Base-by-base conservation (phyloP, 75 land plant species). In the Ceratopteris richardii region DNA sequence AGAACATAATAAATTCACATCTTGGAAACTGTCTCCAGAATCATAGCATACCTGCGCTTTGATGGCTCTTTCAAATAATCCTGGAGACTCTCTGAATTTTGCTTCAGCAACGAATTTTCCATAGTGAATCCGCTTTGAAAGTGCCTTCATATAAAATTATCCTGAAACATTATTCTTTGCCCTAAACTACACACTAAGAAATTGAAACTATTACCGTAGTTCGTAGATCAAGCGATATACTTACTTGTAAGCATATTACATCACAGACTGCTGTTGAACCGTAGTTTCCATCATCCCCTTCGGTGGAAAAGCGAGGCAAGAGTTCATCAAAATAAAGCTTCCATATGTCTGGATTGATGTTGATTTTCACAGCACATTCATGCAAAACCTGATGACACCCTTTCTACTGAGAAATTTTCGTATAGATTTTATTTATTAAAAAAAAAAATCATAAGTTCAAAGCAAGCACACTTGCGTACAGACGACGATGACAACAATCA, bases 241-340 rank as follows among this genome's bases (percentile, higher is more conserved):
- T 60, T 6, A 91, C 97, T 85, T 91, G 97, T 51, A 91, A 68
- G 44, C 94, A 91, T 0, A 53, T 47, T 5, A 88, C 82, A 71
- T 91, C 97, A 66, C 83, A 63, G 27, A 81, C 75, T 10, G 75
- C 83, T 11, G 94, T 72, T 48, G 78, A 68, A 58, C 82, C 94
- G 71, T 91, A 88, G 61, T 91, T 91, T 27, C 97, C 88, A 74
- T 91, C 97, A 76, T 91, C 97, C 1, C 93, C 97, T n/a, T 65
- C 44, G 5, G 60, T 42, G 19, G 62, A 58, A 26, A 88, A 76
- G 28, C 72, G 54, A 0, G 97, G 94, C 51, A 91, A 74, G 41
- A 88, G 37, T 16, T 82, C 37, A 29, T 77, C 64, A 44, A 82
- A 70, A 60, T 91, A 91, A 56, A 80, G 57, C 39, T 64, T 68